Base-by-base conservation (phyloP, 768 basidiomycete species). In the Gloeopeniophorella convolvens region DNA sequence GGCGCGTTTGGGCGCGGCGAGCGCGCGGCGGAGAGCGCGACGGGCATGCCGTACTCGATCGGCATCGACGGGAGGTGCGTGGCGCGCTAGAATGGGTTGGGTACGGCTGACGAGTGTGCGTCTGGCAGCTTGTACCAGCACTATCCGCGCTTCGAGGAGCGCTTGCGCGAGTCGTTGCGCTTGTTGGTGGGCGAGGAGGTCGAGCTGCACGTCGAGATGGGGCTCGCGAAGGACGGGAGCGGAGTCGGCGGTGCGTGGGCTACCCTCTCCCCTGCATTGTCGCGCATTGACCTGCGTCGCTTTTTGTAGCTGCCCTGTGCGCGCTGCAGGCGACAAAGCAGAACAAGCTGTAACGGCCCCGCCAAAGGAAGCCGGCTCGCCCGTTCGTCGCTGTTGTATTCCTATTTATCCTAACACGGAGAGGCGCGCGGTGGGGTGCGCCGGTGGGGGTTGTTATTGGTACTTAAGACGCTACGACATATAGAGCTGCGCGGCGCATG, bases 181-280 rank as follows among this genome's bases (percentile, higher is more conserved):
- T 63, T 69, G 3, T 62, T 98, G 18, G 79, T 98, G 3, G 95
- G 95, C 2, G 72, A 78, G 33, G 82, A 88, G 27, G 81, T 88
- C 6, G 91, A 94, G 71, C 73, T 79, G 60, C 72, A 80, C 26
- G 82, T 96, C 1, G 76, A 84, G 42, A 88, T 98, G 60, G 95
- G 91, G 31, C 65, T 98, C 64, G 96, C 96, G 4, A 98, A 96
- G 67, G 96, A 99, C 59, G 96, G 96, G 11, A 94, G 90, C 61
- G 96, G 95, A 31, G 92, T 93, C 34, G 96, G 96, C 63, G 95
- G 94, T 96, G 66, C 70, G 86, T 42, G n/a, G 1, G 27, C 4
- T 27, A 7, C 23, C 28, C 20, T 27, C 45, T 49, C 27, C 33
- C 3, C 37, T 16, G 24, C 13, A 15, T 40, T 37, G 54, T 33